Evolutionary conservation across 345 rosid genomes (phyloP), one percentile per base, ranked within the genome.

Genomic region (Gossypium turneri): DNA sequence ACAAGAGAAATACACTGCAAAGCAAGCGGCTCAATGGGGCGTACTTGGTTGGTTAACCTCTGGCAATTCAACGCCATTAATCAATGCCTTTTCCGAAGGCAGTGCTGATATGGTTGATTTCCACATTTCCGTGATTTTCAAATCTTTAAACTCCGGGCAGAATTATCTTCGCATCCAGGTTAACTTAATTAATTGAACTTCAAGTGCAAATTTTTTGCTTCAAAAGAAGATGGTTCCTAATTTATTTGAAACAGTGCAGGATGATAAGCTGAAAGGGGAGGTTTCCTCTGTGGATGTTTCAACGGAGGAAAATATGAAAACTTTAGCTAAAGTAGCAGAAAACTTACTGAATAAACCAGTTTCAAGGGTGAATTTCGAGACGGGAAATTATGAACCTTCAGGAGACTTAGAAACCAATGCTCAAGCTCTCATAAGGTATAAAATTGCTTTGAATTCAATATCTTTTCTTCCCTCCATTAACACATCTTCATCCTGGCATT

Each of bases 51-150:
- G 96, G 96, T 81, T 89, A 57, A 84, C 82, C 41, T 68, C 79
- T 3, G 84, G 79, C 47, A 76, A 78, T 17, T 80, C 86, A 7
- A 83, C 87, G 4, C 97, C 93, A 0, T 44, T 89, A 74, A 79
- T 89, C 12, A 89, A 91, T 64, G 80, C 78, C 7, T 88, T 89
- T 25, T 84, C 13, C 17, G 87, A 90, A 67, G 93, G 92, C 1
- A 87, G 96, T 24, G 69, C 84, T 1, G 90, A 89, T 56, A 83
- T 91, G 92, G 87, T 86, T 56, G 97, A 91, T 77, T 79, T 77
- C 45, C 91, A 89, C 76, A 72, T 89, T 24, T 79, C 86, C 9
- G 58, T 81, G 0, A 82, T 89, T 5, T 91, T 88, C 24, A 80
- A 77, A 55, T 84, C 91, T 64, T 84, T 90, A 0, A 81, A 76